Percentiles rank a stretch among this genome's conserved stretches.
phyloP scores from a whole-genome alignment of 208 protist species.

The Wallacemonas sp. region DNA sequence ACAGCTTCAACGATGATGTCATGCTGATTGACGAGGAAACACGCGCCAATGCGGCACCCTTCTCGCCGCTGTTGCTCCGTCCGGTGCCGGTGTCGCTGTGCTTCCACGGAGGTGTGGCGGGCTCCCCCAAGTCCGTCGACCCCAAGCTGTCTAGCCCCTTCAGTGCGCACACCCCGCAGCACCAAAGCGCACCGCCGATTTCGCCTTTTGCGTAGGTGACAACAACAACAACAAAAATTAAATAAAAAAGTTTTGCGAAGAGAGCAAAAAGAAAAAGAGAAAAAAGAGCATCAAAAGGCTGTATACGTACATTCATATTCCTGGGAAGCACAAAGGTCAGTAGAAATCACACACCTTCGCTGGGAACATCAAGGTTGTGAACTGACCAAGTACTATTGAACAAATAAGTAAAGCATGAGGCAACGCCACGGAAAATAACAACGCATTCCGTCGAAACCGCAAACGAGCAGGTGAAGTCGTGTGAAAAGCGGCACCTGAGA shows the following conservation, averaged over 20 bases:
- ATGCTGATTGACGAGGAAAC: conserved; percentile 13
- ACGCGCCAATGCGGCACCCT: background rate
- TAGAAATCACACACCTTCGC: too few relatives aligned
- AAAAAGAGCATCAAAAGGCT: background rate
- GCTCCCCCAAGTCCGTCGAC: background rate
- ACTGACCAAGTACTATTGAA: too few relatives aligned
- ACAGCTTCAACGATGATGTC: conserved; percentile 14
- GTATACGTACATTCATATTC: too few relatives aligned
- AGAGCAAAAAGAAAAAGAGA: background rate
- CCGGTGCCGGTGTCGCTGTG: background rate
- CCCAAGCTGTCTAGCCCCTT: background rate
- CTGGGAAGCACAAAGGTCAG: too few relatives aligned
- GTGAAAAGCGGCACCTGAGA: too few relatives aligned
- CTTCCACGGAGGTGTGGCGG: background rate
- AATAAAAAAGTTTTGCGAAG: background rate
- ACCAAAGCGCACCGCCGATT: background rate
- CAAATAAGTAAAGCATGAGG: too few relatives aligned
- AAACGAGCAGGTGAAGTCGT: background rate
- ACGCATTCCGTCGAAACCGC: too few relatives aligned
- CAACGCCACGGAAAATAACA: too few relatives aligned
- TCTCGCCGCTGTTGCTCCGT: background rate
- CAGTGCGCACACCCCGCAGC: background rate
- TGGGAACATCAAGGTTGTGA: too few relatives aligned
- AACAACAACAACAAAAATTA: background rate
- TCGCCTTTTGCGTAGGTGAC: background rate